Conservation (phyloP, 2,329 filamentous ascomycete genomes). For the Ustulina deusta region DNA sequence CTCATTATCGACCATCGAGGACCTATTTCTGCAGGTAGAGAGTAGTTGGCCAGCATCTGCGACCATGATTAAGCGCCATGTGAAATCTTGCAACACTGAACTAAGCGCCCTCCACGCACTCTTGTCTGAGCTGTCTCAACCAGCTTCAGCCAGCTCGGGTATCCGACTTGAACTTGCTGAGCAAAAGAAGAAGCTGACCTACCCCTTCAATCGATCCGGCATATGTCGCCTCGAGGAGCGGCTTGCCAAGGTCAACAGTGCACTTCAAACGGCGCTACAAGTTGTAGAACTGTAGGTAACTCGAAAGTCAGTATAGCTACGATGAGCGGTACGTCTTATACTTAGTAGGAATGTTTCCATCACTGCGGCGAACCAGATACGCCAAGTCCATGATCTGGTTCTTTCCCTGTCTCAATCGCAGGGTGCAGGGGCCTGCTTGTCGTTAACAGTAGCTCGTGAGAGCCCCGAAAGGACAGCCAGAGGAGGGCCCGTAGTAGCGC, state of each 20-base stretch:
- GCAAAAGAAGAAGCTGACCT: constrained; percentile 27
- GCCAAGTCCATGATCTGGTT: background rate
- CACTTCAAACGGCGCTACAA: constrained; percentile 33
- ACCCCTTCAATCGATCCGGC: constrained; percentile 30
- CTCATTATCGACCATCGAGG: constrained; percentile 18
- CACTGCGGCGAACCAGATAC: background rate
- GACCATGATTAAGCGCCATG: constrained; percentile 8
- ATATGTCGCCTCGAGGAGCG: constrained; percentile 19
- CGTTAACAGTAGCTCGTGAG: background rate
- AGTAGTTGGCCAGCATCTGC: constrained; percentile 12
- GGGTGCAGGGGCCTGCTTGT: background rate
- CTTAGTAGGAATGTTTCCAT: constrained; percentile 15
- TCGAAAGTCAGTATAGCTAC: background rate
- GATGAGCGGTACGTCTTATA: background rate
- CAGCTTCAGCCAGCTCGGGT: background rate
- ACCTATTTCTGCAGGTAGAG: constrained; percentile 2
- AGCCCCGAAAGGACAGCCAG: background rate
- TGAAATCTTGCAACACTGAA: constrained; percentile 22
- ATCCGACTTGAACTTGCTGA: constrained; percentile 17
- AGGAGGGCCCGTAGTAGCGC: background rate
- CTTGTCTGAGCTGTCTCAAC: constrained; percentile 17
- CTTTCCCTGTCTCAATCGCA: background rate
- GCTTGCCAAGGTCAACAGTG: constrained; percentile 19
- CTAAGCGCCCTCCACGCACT: constrained; percentile 16
- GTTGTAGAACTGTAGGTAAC: constrained; percentile 22